Evolutionary conservation across 169 alveolate species (phyloP), one percentile per base, ranked within the genome.

Genomic region (Plasmodium knowlesi): DNA sequence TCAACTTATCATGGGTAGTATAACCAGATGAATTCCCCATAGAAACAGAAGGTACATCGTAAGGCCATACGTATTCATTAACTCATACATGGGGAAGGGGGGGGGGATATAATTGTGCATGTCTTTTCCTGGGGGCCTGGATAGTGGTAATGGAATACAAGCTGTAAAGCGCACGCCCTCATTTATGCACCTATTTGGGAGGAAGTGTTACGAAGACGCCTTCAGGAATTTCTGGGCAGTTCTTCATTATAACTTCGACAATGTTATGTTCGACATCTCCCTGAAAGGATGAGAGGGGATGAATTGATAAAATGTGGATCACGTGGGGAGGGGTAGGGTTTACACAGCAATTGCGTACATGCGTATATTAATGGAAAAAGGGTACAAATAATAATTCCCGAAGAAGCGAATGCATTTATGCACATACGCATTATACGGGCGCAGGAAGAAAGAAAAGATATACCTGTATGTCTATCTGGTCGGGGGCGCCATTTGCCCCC

Each of bases 401-500:
- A 61, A 83, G 39, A 78, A 16, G 3, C 16, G 53, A 12, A 83
- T 43, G 39, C 8, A 72, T n/a, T 46, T 67, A 72, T 8, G 10
- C 53, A 46, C 46, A 37, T 19, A 43, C 37, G 67, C 54, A 16
- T n/a, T 25, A 8, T 67, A 0, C 37, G 14, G 37, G 25, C 72
- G 19, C 1, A n/a, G 19, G 28, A 57, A 28, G 34, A 19, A 22
- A 19, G 12, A 25, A n/a, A 32, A 3, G 80, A 92, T 57, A 2
- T 90, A 96, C 98, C 95, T 96, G 98, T 50, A 93, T 83, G 73
- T 96, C 98, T 82, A 96, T 92, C 19, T 95, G 94, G 90, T 96
- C 98, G 39, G 96, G 95, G 37, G 96, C 96, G 4, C 98, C 98
- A 32, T 95, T 95, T 3, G 92, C 74, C 43, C 98, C 98, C 96